Evolutionary conservation across 2,329 filamentous ascomycete genomes (phyloP), one percentile per base, ranked within the genome.

Genomic region (Plectosphaerella plurivora): DNA sequence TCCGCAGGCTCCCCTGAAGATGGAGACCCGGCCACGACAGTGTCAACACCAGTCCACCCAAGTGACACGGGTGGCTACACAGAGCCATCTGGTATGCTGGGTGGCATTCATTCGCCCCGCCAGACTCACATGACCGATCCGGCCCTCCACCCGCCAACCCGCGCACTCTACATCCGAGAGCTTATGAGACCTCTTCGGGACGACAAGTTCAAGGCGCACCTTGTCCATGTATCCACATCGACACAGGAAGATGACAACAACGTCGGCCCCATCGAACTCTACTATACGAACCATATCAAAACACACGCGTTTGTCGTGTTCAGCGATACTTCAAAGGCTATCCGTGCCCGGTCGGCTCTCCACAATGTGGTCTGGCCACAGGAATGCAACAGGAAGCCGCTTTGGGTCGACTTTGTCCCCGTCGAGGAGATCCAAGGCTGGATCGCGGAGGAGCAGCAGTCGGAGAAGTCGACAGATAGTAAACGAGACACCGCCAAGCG

Each of bases 391-490:
- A 82, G 94, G 33, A 95, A 94, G 66, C 79, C 85, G 1, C 77
- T 97, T 1, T 95, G 87, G 82, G 89, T 90, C 4, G 94, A 99
- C 66, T 97, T 94, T 66, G 79, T 97, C 18, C 93, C 93, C 0
- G 81, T 87, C 16, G 84, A 90, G 24, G 82, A 84, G 57, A 78
- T 95, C 4, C 67, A 73, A 14, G 79, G 80, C 22, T 97, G 91
- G 91, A 86, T 95, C 53, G 78, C 82, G 8, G 78, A 71, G 41
- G 90, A 96, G 67, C 84, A 60, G 67, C 74, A 3, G 67, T 65
- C 59, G 62, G 76, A 57, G 22, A 22, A 22, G 22, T 5, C 22
- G 22, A 22, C 22, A 22, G 22, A 22, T 22, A 22, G 5, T 22
- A 3, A 22, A 3, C 59, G 73, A 49, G 67, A 78, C 46, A 67